Evolutionary conservation across 108 stramenopile genomes (phyloP), one percentile per base, ranked within the genome.

Genomic region (Pseudonitzschia pungens): DNA sequence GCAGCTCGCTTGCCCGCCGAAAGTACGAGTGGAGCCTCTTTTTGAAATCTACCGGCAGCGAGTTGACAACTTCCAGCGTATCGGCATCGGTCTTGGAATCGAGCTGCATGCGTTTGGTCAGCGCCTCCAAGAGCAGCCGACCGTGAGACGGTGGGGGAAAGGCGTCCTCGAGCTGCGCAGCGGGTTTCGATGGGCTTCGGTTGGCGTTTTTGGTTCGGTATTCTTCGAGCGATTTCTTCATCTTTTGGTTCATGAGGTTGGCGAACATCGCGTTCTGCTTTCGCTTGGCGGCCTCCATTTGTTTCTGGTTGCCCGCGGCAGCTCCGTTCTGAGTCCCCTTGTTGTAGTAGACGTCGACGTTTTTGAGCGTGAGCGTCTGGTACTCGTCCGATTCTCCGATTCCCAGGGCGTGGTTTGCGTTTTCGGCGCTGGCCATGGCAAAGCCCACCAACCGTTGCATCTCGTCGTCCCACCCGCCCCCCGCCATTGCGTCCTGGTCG

Each of bases 21-120:
- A 92, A 92, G 83, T 87, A 92, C 2, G 81, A 65, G 31, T 89
- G 84, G 50, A 95, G 65, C 22, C 82, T 77, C 18, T 85, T 87
- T 33, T 81, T 78, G 67, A 95, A 95, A 36, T 90, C 89, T 54
- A 88, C 85, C 14, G 87, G 84, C 56, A 95, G 70, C 10, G 80
- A 16, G 33, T 92, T 88, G 0, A 86, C 85, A 60, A 89, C 59
- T 36, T 82, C 82, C 31, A 87, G 70, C 7, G 87, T 82, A 66
- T 92, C 94, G 12, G 81, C 86, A 63, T 92, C 92, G n/a, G 89
- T 91, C 44, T 82, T 86, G 32, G 90, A 84, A 77, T 91, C 89
- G 16, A 72, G 68, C 0, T 81, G 87, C 94, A 95, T 95, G 53
- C 89, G 86, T 56, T 90, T 95, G 31, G 94, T 92, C 54, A 95